Percentiles rank a stretch among this genome's conserved stretches.
Evolutionary conservation across 108 stramenopile genomes (phyloP).

Genomic region (Stephanodiscus triporus): DNA sequence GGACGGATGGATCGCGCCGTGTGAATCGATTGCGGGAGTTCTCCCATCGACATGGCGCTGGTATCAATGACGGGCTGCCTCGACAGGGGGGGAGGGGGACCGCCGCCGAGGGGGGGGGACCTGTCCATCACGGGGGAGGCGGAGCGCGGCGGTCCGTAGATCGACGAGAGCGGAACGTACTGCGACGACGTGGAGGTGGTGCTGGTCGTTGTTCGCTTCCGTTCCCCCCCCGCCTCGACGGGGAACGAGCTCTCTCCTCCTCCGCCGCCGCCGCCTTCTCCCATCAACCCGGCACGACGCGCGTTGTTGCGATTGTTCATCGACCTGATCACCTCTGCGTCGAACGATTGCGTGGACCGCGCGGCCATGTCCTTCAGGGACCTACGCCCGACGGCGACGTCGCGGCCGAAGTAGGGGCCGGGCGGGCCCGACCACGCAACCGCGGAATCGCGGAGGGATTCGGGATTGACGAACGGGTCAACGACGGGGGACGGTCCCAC

Average conservation of each 20-base stretch:
- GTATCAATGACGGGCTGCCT: slow-evolving; percentile 12
- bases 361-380: slow-evolving; percentile 47
- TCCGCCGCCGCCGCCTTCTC: neutral
- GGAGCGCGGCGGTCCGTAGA: slow-evolving; percentile 17
- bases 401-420: slow-evolving; percentile 27
- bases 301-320: slow-evolving; percentile 40
- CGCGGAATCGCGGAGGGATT: slow-evolving; percentile 1
- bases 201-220: slow-evolving; percentile 4
- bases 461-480: neutral
- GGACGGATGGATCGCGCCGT: slow-evolving; percentile 43
- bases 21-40: slow-evolving; percentile 32
- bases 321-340: slow-evolving; percentile 32
- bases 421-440: neutral
- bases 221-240: slow-evolving; percentile 12
- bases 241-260: neutral
- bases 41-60: slow-evolving; percentile 21
- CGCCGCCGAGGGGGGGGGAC: slow-evolving; percentile 28
- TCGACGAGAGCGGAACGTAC: slow-evolving; percentile 31
- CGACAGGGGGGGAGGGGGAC: slow-evolving; percentile 5
- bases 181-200: slow-evolving; percentile 29
- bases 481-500: neutral
- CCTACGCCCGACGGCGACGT: slow-evolving; percentile 25
- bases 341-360: slow-evolving; percentile 27
- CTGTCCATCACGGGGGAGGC: slow-evolving; percentile 10
- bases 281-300: slow-evolving; percentile 4